A percentile compares a stretch with the other conserved stretches of the same genome.
phyloP scores from a whole-genome alignment of 176 grass and related monocot genomes.

The Canna indica region DNA sequence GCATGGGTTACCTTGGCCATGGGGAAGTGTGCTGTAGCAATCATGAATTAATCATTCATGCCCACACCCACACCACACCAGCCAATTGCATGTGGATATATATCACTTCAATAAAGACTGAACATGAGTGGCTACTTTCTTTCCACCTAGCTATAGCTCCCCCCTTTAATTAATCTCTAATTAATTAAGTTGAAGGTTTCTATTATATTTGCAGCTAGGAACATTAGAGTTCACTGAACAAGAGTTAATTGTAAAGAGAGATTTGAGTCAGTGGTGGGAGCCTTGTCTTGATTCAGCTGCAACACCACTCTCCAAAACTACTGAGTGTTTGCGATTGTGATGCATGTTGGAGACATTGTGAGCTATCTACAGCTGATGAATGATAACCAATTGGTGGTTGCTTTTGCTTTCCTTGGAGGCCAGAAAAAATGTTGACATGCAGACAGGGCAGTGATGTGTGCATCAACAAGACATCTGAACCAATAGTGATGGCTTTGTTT shows the following conservation, averaged over 20 bases:
- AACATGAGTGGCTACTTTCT: no score
- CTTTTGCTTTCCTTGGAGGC: neutral
- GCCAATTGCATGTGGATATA: no score
- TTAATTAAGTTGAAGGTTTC: no score
- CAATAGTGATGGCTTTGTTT: neutral
- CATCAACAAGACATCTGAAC: neutral
- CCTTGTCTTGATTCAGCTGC: no score
- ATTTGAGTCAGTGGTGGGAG: no score
- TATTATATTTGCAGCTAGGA: no score
- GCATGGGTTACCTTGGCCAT: neutral
- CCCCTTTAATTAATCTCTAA: no score
- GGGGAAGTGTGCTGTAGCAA: neutral
- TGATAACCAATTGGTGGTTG: neutral
- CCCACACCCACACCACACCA: neutral
- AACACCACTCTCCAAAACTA: no score
- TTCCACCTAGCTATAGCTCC: no score
- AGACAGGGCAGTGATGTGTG: neutral
- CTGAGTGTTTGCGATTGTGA: neutral
- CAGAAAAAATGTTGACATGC: neutral
- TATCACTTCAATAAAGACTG: no score
- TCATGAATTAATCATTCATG: neutral
- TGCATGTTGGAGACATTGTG: neutral
- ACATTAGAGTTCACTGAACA: no score
- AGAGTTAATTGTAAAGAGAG: no score
- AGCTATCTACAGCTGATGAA: neutral